phyloP scores from a whole-genome alignment of 495 filamentous ascomycete species.

The Tuber brumale region DNA sequence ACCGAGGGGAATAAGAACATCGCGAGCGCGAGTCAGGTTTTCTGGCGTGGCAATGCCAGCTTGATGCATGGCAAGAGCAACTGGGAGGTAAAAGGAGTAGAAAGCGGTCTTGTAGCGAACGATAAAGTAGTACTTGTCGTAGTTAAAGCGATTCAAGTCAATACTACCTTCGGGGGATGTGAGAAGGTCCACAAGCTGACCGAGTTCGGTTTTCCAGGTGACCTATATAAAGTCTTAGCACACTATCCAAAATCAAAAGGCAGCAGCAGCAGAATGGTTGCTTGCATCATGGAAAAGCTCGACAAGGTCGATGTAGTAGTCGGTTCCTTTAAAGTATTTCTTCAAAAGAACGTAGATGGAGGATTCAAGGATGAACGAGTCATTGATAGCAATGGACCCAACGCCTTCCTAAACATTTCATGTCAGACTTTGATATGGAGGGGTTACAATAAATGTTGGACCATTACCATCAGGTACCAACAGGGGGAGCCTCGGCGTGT shows the following conservation, averaged over 20 bases:
- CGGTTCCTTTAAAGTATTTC: slow-evolving; percentile 81
- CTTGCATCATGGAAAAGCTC: slow-evolving; percentile 91
- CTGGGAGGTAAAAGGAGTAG: slow-evolving; percentile 97
- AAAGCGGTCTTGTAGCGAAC: slow-evolving; percentile 99
- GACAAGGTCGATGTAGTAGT: slow-evolving; percentile 77
- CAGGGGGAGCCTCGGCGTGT: slow-evolving; percentile 89
- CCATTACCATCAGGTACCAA: slow-evolving; percentile 63
- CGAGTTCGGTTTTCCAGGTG: slow-evolving; percentile 86
- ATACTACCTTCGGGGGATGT: slow-evolving; percentile 90
- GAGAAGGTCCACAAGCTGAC: slow-evolving; percentile 87
- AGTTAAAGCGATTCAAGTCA: slow-evolving; percentile 84
- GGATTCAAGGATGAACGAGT: slow-evolving; percentile 90
- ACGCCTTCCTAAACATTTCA: slow-evolving; percentile 59
- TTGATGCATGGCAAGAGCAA: slow-evolving; percentile 80
- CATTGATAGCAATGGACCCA: slow-evolving; percentile 94
- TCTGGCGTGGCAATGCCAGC: slow-evolving; percentile 70
- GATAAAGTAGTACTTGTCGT: slow-evolving; percentile 96
- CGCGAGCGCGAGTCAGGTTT: slow-evolving; percentile 77
- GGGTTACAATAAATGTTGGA: background rate
- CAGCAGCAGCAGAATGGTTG: background rate
- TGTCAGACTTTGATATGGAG: slow-evolving; percentile 9
- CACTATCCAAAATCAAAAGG: background rate
- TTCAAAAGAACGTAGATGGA: slow-evolving; percentile 85
- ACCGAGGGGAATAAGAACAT: slow-evolving; percentile 94
- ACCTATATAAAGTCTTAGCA: slow-evolving; percentile 16